Conservation (phyloP, 352 stramenopile species). For the Ophiocytium majus region DNA sequence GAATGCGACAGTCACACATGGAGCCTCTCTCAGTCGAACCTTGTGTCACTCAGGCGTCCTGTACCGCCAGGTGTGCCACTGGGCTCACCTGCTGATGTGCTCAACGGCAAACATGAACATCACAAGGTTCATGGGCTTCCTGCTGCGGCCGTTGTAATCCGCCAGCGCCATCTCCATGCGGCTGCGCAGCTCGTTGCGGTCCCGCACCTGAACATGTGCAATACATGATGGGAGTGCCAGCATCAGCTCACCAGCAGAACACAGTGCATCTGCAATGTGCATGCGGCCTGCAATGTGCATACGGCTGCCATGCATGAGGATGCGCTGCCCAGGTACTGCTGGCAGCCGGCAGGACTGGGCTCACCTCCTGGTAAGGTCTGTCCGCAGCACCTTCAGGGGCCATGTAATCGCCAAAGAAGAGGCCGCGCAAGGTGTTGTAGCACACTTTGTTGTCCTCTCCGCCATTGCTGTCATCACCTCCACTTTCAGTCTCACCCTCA, state of each 20-base stretch:
- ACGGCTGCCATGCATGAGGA: too few species aligned
- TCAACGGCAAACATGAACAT: slow-evolving; percentile 94
- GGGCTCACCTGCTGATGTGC: slow-evolving; percentile 70
- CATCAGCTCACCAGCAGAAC: too few species aligned
- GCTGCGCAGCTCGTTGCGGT: slow-evolving; percentile 73
- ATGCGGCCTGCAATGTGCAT: too few species aligned
- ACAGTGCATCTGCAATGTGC: too few species aligned
- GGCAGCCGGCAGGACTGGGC: too few species aligned
- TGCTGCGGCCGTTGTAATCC: slow-evolving; percentile 84
- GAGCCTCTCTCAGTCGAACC: too few species aligned
- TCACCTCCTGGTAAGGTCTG: slow-evolving; percentile 74
- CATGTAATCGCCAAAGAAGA: slow-evolving; percentile 88
- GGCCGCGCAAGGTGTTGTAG: slow-evolving; percentile 66
- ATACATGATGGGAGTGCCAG: background rate
- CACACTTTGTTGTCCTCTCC: background rate
- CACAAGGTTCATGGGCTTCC: slow-evolving; percentile 90
- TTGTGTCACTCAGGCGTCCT: too few species aligned
- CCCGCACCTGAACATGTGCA: slow-evolving; percentile 63
- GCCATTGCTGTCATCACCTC: background rate
- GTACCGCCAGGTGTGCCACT: too few species aligned
- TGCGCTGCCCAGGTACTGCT: too few species aligned
- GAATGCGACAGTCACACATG: too few species aligned
- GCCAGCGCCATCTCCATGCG: slow-evolving; percentile 80
- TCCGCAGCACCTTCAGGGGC: slow-evolving; percentile 37
- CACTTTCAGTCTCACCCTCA: too few species aligned